Evolutionary conservation across 176 grass and related monocot species (phyloP).

Genomic region (Zea mays): DNA sequence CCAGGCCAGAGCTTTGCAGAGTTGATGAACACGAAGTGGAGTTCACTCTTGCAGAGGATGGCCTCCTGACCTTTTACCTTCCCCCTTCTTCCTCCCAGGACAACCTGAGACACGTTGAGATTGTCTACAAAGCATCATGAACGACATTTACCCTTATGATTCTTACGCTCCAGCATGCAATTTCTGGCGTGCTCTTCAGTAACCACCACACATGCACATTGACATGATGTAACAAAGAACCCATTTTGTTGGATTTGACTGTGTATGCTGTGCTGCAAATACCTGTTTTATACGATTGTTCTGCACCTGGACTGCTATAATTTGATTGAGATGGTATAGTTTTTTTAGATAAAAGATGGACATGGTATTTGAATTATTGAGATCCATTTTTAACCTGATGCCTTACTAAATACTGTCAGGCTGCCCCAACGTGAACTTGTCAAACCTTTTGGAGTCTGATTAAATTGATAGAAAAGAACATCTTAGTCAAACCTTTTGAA

Average conservation of each 20-base stretch:
- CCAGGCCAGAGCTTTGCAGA: conserved; percentile 29
- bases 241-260: neutral
- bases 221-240: no score
- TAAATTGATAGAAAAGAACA: no score
- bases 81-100: neutral
- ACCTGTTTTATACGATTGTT: neutral
- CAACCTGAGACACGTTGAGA: conserved; percentile 21
- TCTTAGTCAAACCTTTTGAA: no score
- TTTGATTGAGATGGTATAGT: neutral
- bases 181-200: neutral
- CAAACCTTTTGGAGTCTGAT: no score
- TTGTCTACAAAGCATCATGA: conserved; percentile 32
- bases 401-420: neutral
- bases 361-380: neutral
- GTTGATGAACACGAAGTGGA: conserved; percentile 43
- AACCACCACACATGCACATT: conserved; percentile 4
- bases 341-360: neutral
- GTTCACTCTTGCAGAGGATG: conserved; percentile 33
- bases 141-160: neutral
- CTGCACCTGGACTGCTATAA: neutral
- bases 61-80: conserved; percentile 41
- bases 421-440: neutral
- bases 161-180: neutral
- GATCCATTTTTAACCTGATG: neutral
- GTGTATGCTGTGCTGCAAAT: neutral